Conservation (phyloP, 2,329 filamentous ascomycete genomes). For the Xylariomycetidae sp. region DNA sequence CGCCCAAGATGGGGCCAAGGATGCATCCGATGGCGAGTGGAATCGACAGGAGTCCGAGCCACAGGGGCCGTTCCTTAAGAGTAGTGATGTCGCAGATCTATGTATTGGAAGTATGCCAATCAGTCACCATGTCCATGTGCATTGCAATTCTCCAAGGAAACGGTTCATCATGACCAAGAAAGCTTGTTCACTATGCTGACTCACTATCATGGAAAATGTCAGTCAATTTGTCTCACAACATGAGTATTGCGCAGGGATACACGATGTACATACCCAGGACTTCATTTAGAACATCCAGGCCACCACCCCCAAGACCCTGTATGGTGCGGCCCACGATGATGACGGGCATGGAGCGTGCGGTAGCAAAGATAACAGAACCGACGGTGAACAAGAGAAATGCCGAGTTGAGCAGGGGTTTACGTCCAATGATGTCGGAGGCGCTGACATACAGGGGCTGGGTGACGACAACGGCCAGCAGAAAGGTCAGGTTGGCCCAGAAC, state of each 20-base stretch:
- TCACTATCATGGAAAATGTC: too few species aligned
- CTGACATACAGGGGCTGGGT: slow-evolving; percentile 22
- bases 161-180: too few species aligned
- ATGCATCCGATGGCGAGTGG: slow-evolving; percentile 24
- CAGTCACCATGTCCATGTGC: too few species aligned
- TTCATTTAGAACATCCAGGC: slow-evolving; percentile 25
- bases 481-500: slow-evolving; percentile 32
- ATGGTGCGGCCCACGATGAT: slow-evolving; percentile 22
- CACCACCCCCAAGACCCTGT: slow-evolving; percentile 27
- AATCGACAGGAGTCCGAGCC: slow-evolving; percentile 20
- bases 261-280: too few species aligned
- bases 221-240: too few species aligned
- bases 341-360: slow-evolving; percentile 18
- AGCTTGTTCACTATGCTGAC: too few species aligned
- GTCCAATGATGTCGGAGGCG: slow-evolving; percentile 27
- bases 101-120: too few species aligned
- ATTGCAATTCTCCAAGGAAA: too few species aligned
- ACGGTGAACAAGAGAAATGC: slow-evolving; percentile 28
- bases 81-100: slow-evolving; percentile 31
- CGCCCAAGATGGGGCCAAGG: slow-evolving; percentile 25
- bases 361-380: slow-evolving; percentile 29
- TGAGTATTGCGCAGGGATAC: too few species aligned
- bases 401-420: slow-evolving; percentile 25
- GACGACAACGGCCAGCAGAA: slow-evolving; percentile 18
- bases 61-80: slow-evolving; percentile 25